Base-by-base conservation (phyloP, 805 yeast species). In the Yarrowia sp. region DNA sequence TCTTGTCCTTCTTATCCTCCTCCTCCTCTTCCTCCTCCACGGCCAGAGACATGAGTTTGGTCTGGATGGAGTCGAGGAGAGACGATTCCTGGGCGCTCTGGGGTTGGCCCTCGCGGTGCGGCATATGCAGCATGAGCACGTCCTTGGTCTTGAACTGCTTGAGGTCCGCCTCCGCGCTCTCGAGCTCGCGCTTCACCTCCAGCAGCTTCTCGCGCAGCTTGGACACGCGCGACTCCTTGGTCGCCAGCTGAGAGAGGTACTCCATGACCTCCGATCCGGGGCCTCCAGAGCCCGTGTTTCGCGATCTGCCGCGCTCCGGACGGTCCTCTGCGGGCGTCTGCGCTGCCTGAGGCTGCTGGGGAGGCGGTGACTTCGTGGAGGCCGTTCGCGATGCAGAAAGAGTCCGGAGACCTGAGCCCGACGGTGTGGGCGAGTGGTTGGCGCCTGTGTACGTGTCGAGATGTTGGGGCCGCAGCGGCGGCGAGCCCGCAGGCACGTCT, bases 141-240 rank as follows among this genome's bases (percentile, higher is more conserved):
- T 69, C 71, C 22, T 66, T 69, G 27, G 65, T 66, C 36, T 69
- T 64, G 65, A 70, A 71, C 51, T 62, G 62, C 16, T 64, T 62
- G 49, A 75, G 67, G 12, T 75, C 78, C 6, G 63, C 63, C 63
- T 76, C 78, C 13, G 78, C 78, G 32, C 66, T 69, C 31, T 67
- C 66, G 61, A 76, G 70, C 53, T 72, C 71, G 27, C 63, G 67
- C 51, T 66, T 68, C n/a, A 73, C 64, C 35, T 68, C 64, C 27
- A 63, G 62, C 38, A 71, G 49, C 32, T 69, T 73, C 49, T 69
- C 71, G 18, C 69, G 63, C 31, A 76, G 69, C 60, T 74, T 77
- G 22, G 71, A 70, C 9, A 76, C 76, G 4, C 70, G 70, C 2
- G 77, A 70, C 64, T 76, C 77, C 62, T 73, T 72, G 25, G 72